These are phyloP conservation scores for Hypomyces perniciosus DNA, from an alignment of 2,329 filamentous ascomycete species.

Conservation along the genomic window DNA sequence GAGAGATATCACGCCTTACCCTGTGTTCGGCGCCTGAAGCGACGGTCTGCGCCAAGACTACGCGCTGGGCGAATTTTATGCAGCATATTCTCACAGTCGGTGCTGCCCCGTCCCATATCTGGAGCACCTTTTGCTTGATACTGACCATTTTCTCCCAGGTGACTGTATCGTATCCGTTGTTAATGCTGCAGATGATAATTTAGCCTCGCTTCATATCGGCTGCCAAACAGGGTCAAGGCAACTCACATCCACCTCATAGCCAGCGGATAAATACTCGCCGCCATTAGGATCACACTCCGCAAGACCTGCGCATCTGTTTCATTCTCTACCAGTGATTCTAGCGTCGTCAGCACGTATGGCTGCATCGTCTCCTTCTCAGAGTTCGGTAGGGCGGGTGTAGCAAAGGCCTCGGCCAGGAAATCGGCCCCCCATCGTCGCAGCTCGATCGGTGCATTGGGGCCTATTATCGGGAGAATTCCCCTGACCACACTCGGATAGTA, in stretches of 20 bases:
- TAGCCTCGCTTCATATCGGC: constrained; percentile 17
- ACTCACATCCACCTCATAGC: constrained; percentile 94
- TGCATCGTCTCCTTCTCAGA: constrained; percentile 77
- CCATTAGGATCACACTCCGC: constrained; percentile 80
- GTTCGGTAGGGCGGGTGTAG: constrained; percentile 74
- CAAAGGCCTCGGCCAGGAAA: constrained; percentile 92
- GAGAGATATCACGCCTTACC: constrained; percentile 46
- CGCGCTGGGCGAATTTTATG: constrained; percentile 93
- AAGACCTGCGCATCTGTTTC: constrained; percentile 75
- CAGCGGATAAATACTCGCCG: constrained; percentile 87
- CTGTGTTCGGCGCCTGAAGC: constrained; percentile 74
- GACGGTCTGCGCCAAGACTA: constrained; percentile 87
- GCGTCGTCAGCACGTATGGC: constrained; percentile 68
- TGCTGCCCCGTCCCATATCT: constrained; percentile 75
- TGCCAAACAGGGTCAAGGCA: constrained; percentile 25
- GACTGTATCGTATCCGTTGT: constrained; percentile 72
- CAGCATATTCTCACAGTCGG: constrained; percentile 83
- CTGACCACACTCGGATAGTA: constrained; percentile 91
- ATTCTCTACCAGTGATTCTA: constrained; percentile 64
- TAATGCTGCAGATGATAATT: constrained; percentile 56
- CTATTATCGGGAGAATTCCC: constrained; percentile 87
- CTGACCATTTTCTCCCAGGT: constrained; percentile 83
- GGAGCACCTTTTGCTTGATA: constrained; percentile 84
- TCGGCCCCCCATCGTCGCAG: constrained; percentile 93
- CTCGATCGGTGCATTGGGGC: constrained; percentile 66